Evolutionary conservation across 495 filamentous ascomycete species (phyloP).

Genomic region (Penicillium alfredii): DNA sequence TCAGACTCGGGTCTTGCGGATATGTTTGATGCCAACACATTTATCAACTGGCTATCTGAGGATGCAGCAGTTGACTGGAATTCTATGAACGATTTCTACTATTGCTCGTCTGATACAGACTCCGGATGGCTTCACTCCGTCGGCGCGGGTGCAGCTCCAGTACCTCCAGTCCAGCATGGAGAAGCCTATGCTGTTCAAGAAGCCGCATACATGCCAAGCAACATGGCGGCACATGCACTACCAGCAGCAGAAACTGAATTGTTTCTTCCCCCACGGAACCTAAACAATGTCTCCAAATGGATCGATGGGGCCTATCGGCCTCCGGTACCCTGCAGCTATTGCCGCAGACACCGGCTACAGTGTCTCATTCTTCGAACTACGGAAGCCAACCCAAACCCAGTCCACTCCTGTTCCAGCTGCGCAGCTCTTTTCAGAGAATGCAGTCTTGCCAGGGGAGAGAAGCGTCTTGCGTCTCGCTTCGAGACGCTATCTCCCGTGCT

Average conservation of each 20-base stretch:
- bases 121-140: constrained; percentile 11
- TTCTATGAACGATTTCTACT: constrained; percentile 15
- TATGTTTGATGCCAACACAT: constrained; percentile 3
- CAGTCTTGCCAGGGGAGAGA: constrained; percentile 52
- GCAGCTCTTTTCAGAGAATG: constrained; percentile 68
- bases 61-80: constrained; percentile 1
- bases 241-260: too few species aligned
- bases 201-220: neutral
- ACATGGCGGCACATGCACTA: too few species aligned
- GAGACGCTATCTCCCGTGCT: constrained; percentile 41
- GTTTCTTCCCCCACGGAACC: too few species aligned
- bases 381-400: constrained; percentile 45
- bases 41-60: constrained; percentile 2
- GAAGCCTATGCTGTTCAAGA: constrained; percentile 1
- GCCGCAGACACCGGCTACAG: constrained; percentile 36
- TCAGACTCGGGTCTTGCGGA: constrained; percentile 8
- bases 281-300: constrained; percentile 34
- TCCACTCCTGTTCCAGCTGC: constrained; percentile 67
- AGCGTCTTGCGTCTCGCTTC: constrained; percentile 39
- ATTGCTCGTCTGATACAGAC: constrained; percentile 10
- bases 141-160: constrained; percentile 2
- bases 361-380: constrained; percentile 43
- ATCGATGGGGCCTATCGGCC: constrained; percentile 41
- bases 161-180: neutral
- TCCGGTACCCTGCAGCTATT: constrained; percentile 36